Evolutionary conservation across 2,329 filamentous ascomycete genomes (phyloP).

Genomic region (Akanthomyces dipterigenus): DNA sequence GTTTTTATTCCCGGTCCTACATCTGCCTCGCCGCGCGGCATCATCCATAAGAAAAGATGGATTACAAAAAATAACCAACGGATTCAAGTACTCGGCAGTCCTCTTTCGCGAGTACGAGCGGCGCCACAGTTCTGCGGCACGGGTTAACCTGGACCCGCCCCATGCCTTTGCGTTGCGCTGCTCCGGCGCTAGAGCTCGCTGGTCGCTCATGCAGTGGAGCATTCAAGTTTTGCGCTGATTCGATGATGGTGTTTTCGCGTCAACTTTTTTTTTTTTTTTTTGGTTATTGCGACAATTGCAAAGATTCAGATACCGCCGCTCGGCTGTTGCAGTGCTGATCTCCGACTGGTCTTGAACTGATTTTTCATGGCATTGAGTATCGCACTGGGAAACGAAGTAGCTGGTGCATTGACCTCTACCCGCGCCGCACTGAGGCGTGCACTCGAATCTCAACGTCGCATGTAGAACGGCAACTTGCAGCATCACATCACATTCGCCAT

Average conservation of each 20-base stretch:
- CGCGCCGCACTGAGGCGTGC: background rate
- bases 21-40: background rate
- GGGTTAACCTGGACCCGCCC: constrained; percentile 6
- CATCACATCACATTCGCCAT: constrained; percentile 11
- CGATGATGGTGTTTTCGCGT: background rate
- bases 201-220: background rate
- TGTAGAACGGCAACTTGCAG: background rate
- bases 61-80: background rate
- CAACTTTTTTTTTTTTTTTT: background rate
- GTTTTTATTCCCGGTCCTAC: background rate
- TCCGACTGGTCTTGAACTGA: too few species aligned
- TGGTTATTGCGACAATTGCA: background rate
- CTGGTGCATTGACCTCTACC: background rate
- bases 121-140: background rate
- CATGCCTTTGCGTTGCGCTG: background rate
- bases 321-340: background rate
- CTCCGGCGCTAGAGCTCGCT: background rate
- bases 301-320: background rate
- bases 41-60: background rate
- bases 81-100: background rate
- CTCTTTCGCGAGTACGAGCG: background rate
- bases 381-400: background rate
- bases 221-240: background rate
- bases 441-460: background rate
- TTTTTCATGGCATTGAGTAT: background rate